A percentile compares a stretch with the other conserved stretches of the same genome.
Conservation (phyloP, 2,329 filamentous ascomycete species). For the Colletotrichum karsti region DNA sequence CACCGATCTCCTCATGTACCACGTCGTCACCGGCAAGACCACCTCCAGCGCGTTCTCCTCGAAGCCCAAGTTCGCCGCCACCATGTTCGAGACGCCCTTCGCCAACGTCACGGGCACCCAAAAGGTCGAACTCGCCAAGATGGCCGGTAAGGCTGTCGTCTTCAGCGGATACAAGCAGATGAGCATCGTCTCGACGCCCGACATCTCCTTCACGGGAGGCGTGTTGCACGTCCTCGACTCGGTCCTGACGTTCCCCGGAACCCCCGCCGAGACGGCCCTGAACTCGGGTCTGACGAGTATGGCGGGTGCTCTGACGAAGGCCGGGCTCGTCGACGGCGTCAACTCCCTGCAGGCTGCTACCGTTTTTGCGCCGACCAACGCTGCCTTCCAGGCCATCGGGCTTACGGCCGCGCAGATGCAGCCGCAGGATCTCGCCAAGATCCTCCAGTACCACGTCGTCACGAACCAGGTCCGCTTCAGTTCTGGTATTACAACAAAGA, state of each 20-base stretch:
- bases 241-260: slow-evolving; percentile 55
- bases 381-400: slow-evolving; percentile 65
- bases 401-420: slow-evolving; percentile 57
- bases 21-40: slow-evolving; percentile 65
- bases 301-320: slow-evolving; percentile 43
- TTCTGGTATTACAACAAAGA: slow-evolving; percentile 9
- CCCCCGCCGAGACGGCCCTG: slow-evolving; percentile 54
- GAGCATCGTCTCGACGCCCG: slow-evolving; percentile 47
- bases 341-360: slow-evolving; percentile 48
- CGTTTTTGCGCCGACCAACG: slow-evolving; percentile 70
- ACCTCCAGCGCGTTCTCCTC: slow-evolving; percentile 36
- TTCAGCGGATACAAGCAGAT: slow-evolving; percentile 39
- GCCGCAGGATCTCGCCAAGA: slow-evolving; percentile 53
- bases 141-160: slow-evolving; percentile 52
- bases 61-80: slow-evolving; percentile 38
- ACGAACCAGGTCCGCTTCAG: slow-evolving; percentile 51
- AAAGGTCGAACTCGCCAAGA: slow-evolving; percentile 50
- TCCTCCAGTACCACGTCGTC: slow-evolving; percentile 73
- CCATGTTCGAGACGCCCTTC: slow-evolving; percentile 45
- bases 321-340: slow-evolving; percentile 50
- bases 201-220: slow-evolving; percentile 57
- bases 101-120: slow-evolving; percentile 60
- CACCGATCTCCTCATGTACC: slow-evolving; percentile 64
- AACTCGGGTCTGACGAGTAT: slow-evolving; percentile 56
- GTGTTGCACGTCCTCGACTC: slow-evolving; percentile 62